Percentiles rank a stretch among this genome's conserved stretches.
These are phyloP conservation scores for Wallacemonas sp. DNA, from an alignment of 208 protist genomes.

Conservation along the genomic window DNA sequence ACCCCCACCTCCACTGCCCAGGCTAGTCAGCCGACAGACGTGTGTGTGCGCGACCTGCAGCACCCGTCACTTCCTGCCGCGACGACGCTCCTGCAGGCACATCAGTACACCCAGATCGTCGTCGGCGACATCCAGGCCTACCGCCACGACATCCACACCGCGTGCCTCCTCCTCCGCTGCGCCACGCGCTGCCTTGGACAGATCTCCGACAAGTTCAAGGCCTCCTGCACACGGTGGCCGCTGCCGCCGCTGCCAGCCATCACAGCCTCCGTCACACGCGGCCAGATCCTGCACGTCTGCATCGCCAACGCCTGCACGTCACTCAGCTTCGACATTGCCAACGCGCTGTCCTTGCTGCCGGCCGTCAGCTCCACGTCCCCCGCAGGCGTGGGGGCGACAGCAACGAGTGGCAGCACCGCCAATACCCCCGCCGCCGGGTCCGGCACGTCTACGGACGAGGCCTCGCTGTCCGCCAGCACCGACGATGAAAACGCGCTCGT, in stretches of 20 bases:
- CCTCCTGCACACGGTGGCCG: slow-evolving; percentile 31
- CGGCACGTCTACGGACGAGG: too few species aligned
- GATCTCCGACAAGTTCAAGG: slow-evolving; percentile 33
- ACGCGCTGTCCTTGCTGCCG: slow-evolving; percentile 48
- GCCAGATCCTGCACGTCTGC: slow-evolving; percentile 77
- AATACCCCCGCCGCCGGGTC: background rate
- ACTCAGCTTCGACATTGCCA: slow-evolving; percentile 54
- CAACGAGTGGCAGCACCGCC: background rate
- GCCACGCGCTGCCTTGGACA: slow-evolving; percentile 42
- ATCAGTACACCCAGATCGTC: slow-evolving; percentile 47
- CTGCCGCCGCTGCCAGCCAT: slow-evolving; percentile 76
- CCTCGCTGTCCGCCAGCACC: background rate
- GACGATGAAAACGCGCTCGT: slow-evolving; percentile 16
- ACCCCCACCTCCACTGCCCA: slow-evolving; percentile 32
- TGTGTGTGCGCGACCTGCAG: slow-evolving; percentile 12
- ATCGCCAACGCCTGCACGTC: slow-evolving; percentile 70
- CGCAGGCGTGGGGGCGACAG: background rate
- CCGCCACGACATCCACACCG: slow-evolving; percentile 59
- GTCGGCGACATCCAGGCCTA: slow-evolving; percentile 59
- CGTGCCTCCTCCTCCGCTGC: slow-evolving; percentile 51
- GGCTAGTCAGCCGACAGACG: slow-evolving; percentile 27
- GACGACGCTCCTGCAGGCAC: slow-evolving; percentile 44
- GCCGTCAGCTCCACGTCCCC: slow-evolving; percentile 6
- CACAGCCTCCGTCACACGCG: slow-evolving; percentile 38
- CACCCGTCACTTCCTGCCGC: slow-evolving; percentile 27